Percentiles rank a stretch among this genome's conserved stretches.
Conservation (phyloP, 208 protist species). For the Zelonia costaricensis region DNA sequence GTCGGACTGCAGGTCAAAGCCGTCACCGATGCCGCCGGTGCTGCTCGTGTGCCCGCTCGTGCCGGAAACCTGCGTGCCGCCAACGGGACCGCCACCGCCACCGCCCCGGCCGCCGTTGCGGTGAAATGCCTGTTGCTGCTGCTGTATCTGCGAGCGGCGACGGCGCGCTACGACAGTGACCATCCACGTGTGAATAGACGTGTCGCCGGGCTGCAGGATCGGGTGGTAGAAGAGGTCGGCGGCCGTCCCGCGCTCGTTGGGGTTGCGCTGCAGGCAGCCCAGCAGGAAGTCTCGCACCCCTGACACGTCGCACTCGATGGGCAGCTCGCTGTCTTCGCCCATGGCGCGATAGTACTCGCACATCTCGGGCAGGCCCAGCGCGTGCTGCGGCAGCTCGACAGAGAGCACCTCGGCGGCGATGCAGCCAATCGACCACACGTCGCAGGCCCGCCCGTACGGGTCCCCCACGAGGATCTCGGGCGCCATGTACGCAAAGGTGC, state of each 20-base stretch:
- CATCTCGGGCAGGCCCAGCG: constrained; percentile 63
- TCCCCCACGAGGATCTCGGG: constrained; percentile 89
- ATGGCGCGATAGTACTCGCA: constrained; percentile 74
- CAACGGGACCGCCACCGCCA: neutral
- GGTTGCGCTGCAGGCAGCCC: constrained; percentile 63
- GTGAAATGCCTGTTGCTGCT: constrained; percentile 27
- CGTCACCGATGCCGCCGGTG: constrained; percentile 5
- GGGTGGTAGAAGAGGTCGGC: constrained; percentile 56
- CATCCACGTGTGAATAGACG: constrained; percentile 52
- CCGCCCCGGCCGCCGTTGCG: constrained; percentile 5
- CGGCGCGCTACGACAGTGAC: constrained; percentile 33
- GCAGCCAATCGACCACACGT: constrained; percentile 95
- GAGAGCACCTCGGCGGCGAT: constrained; percentile 91
- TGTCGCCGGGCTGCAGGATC: constrained; percentile 42
- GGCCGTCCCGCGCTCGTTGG: constrained; percentile 38
- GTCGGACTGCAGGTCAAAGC: constrained; percentile 29
- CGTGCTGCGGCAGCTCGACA: constrained; percentile 55
- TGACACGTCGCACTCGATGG: constrained; percentile 59
- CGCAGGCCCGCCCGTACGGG: constrained; percentile 90
- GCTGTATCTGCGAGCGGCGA: constrained; percentile 15
- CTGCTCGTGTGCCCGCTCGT: constrained; percentile 5
- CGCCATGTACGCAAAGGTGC: constrained; percentile 92
- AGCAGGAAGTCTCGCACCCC: constrained; percentile 56
- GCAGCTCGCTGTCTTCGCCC: constrained; percentile 35
- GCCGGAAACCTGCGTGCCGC: neutral